phyloP scores from a whole-genome alignment of 352 stramenopile genomes.

The Phytophthora colocasiae region DNA sequence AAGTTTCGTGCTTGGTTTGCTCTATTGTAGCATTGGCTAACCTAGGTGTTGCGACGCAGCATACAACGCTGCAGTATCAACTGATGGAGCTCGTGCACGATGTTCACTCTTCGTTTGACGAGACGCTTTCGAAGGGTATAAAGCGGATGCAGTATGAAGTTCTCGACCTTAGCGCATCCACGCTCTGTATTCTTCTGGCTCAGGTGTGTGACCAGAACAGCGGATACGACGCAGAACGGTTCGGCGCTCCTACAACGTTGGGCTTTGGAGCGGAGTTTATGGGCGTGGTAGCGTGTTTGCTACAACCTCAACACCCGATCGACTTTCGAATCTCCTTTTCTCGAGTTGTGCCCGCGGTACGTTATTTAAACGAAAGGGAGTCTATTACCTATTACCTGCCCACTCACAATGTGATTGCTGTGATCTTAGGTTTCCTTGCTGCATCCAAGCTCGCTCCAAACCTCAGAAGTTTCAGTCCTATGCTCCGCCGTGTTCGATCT shows the following conservation, averaged over 20 bases:
- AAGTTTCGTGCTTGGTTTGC: background rate
- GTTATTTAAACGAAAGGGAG: slow-evolving; percentile 10
- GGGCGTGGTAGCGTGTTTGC: slow-evolving; percentile 28
- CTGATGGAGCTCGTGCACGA: slow-evolving; percentile 49
- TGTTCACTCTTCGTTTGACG: slow-evolving; percentile 33
- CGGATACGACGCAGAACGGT: slow-evolving; percentile 7
- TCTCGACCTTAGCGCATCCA: slow-evolving; percentile 35
- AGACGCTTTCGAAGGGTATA: slow-evolving; percentile 3
- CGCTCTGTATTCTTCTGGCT: slow-evolving; percentile 30
- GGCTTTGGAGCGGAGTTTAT: slow-evolving; percentile 26
- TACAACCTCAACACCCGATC: slow-evolving; percentile 40
- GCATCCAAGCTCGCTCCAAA: slow-evolving; percentile 22
- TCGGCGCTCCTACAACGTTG: slow-evolving; percentile 6
- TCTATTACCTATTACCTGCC: background rate
- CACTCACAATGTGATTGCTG: slow-evolving; percentile 9
- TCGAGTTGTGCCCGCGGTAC: slow-evolving; percentile 43
- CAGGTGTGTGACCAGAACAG: slow-evolving; percentile 27
- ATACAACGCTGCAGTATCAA: slow-evolving; percentile 52
- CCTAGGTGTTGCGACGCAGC: slow-evolving; percentile 27
- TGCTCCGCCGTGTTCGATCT: slow-evolving; percentile 51
- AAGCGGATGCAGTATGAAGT: slow-evolving; percentile 40
- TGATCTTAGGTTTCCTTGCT: slow-evolving; percentile 29
- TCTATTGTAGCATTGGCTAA: background rate
- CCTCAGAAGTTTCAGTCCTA: slow-evolving; percentile 29
- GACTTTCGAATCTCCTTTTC: slow-evolving; percentile 51